phyloP scores from a whole-genome alignment of 768 basidiomycete species.

The Plicaturopsis crispa region DNA sequence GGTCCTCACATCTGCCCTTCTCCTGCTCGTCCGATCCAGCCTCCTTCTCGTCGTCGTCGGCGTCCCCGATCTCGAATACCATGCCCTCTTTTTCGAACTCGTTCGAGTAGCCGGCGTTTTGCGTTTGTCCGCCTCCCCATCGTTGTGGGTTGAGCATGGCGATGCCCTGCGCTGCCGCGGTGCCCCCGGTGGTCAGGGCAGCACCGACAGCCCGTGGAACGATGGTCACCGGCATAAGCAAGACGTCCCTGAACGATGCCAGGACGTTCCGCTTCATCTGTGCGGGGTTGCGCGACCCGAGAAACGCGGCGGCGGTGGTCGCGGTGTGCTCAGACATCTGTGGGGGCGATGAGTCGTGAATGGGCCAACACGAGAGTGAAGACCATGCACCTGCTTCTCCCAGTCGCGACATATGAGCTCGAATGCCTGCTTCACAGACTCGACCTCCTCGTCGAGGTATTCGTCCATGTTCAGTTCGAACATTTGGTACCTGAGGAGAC shows the following conservation, averaged over 20 bases:
- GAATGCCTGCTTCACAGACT: slow-evolving; percentile 66
- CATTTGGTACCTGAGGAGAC: slow-evolving; percentile 68
- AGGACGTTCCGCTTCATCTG: slow-evolving; percentile 89
- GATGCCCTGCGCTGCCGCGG: slow-evolving; percentile 75
- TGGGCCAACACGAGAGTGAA: slow-evolving; percentile 1
- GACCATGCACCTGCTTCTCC: slow-evolving; percentile 59
- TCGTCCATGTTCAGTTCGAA: slow-evolving; percentile 97
- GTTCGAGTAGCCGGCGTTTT: slow-evolving; percentile 24
- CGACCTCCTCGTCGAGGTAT: slow-evolving; percentile 91
- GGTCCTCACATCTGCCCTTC: not conserved
- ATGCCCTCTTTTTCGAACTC: slow-evolving; percentile 28
- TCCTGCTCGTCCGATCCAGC: not conserved
- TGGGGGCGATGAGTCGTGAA: not conserved
- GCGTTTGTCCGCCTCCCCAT: slow-evolving; percentile 50
- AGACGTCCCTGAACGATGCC: slow-evolving; percentile 82
- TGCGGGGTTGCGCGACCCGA: slow-evolving; percentile 82
- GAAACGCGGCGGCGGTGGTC: slow-evolving; percentile 48
- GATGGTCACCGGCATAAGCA: slow-evolving; percentile 92
- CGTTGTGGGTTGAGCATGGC: slow-evolving; percentile 86
- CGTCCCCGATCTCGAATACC: slow-evolving; percentile 37
- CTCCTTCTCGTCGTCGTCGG: slow-evolving; percentile 30
- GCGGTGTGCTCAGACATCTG: not conserved
- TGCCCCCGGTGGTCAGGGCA: slow-evolving; percentile 61
- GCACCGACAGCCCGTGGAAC: slow-evolving; percentile 72
- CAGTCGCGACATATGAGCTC: slow-evolving; percentile 72